Evolutionary conservation across 345 rosid species (phyloP).

Genomic region (Geranium brycei): DNA sequence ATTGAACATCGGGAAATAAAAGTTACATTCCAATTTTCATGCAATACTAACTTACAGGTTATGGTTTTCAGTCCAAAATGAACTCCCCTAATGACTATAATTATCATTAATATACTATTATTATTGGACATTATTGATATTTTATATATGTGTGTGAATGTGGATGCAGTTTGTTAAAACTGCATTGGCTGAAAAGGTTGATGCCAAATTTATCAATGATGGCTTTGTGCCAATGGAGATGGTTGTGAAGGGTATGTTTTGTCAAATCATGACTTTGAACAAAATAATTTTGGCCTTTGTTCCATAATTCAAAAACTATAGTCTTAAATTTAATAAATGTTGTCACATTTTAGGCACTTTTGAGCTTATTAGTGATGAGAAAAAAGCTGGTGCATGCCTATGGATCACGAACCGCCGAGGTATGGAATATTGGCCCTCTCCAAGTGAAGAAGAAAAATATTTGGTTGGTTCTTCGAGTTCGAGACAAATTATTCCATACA

Average conservation of each 20-base stretch:
- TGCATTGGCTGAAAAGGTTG: slow-evolving; percentile 30
- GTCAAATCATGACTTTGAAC: not conserved
- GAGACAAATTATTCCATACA: slow-evolving; percentile 21
- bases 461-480: slow-evolving; percentile 29
- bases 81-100: too few relatives aligned
- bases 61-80: too few relatives aligned
- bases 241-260: slow-evolving; percentile 56
- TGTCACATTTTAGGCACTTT: slow-evolving; percentile 48
- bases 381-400: slow-evolving; percentile 75
- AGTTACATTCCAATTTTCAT: too few relatives aligned
- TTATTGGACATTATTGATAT: not conserved
- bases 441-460: slow-evolving; percentile 60
- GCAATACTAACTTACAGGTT: too few relatives aligned
- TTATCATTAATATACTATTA: not conserved
- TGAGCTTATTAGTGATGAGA: slow-evolving; percentile 74
- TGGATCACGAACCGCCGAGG: slow-evolving; percentile 88
- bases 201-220: slow-evolving; percentile 32
- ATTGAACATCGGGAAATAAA: too few relatives aligned
- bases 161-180: slow-evolving; percentile 72
- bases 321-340: slow-evolving; percentile 3
- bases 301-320: too few relatives aligned
- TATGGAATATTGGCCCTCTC: slow-evolving; percentile 84
- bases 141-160: not conserved
- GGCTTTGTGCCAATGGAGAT: slow-evolving; percentile 72
- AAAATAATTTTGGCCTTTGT: too few relatives aligned